phyloP scores from a whole-genome alignment of 768 basidiomycete genomes.

The Leccinum rimulosum region DNA sequence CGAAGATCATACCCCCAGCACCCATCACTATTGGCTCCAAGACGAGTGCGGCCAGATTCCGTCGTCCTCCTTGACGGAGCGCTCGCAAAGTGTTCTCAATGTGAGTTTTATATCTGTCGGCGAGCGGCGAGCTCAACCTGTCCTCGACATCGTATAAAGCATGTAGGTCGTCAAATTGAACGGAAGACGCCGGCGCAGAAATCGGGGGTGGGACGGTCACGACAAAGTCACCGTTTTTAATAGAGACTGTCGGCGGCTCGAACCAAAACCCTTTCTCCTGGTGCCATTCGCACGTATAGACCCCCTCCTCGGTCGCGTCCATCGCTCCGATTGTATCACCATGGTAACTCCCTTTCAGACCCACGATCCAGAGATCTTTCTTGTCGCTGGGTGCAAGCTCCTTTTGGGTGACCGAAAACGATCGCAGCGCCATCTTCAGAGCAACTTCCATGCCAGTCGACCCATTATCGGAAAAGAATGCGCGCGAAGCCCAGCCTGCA shows the following conservation, averaged over 20 bases:
- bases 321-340: constrained; percentile 97
- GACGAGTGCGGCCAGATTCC: constrained; percentile 69
- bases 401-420: constrained; percentile 44
- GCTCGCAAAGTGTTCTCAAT: constrained; percentile 51
- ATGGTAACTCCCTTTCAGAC: constrained; percentile 91
- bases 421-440: constrained; percentile 91
- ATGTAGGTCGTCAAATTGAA: constrained; percentile 42
- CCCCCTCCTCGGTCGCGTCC: constrained; percentile 91
- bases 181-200: constrained; percentile 24
- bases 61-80: constrained; percentile 39
- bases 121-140: constrained; percentile 62
- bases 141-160: constrained; percentile 68
- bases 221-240: constrained; percentile 55
- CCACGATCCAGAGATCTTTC: constrained; percentile 71
- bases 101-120: constrained; percentile 57
- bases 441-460: constrained; percentile 98
- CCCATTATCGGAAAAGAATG: constrained; percentile 93
- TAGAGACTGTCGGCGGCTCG: constrained; percentile 77
- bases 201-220: constrained; percentile 56
- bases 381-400: constrained; percentile 36
- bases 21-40: constrained; percentile 93
- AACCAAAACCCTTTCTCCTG: constrained; percentile 91
- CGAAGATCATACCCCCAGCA: constrained; percentile 95
- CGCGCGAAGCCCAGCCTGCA: constrained; percentile 85
- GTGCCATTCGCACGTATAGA: constrained; percentile 97